Evolutionary conservation across 371 early-diverging fungal genomes (phyloP), one percentile per base, ranked within the genome.

Genomic region (Capillidium rhysosporum): DNA sequence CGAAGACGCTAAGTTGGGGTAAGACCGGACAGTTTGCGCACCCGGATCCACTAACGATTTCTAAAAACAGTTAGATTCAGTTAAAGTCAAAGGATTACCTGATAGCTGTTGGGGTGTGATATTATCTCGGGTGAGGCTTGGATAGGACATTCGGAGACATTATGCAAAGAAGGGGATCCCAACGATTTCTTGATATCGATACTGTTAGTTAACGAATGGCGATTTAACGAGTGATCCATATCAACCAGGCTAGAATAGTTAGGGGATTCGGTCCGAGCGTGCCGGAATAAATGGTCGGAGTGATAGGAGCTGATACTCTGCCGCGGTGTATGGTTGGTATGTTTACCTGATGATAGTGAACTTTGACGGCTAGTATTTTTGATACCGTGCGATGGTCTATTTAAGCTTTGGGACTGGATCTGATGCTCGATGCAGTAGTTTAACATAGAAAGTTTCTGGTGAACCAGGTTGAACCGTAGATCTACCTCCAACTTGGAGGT

Each of bases 381-480:
- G 16, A 49, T 38, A 4, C 61, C 58, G 23, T 51, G 52, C 1
- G 59, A 49, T 1, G 45, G 46, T 45, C 52, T 55, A 18, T 54
- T 54, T 21, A 39, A 45, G n/a, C 28, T 56, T 38, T 63, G 34
- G 14, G 56, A 39, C 38, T 30, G 21, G 24, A 52, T 44, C 2
- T 49, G 47, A 66, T 29, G 72, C n/a, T 67, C 60, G 31, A 82
- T 74, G 62, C 91, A 90, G 58, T 82, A 87, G 57, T 90, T 89
- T 38, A 92, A 60, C 90, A 92, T 87, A 46, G 81, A 75, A n/a
- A 92, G 62, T 54, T 92, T 92, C 70, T 92, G 92, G 57, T 87
- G 79, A 2, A 87, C 49, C 25, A 90, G 62, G 48, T 71, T 76
- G 54, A 72, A 82, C 9, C 80, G 63, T 46, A 89, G 62, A 56